A percentile compares a stretch with the other conserved stretches of the same genome.
Conservation (phyloP, 495 filamentous ascomycete species). For the Penicillium samsonianum region DNA sequence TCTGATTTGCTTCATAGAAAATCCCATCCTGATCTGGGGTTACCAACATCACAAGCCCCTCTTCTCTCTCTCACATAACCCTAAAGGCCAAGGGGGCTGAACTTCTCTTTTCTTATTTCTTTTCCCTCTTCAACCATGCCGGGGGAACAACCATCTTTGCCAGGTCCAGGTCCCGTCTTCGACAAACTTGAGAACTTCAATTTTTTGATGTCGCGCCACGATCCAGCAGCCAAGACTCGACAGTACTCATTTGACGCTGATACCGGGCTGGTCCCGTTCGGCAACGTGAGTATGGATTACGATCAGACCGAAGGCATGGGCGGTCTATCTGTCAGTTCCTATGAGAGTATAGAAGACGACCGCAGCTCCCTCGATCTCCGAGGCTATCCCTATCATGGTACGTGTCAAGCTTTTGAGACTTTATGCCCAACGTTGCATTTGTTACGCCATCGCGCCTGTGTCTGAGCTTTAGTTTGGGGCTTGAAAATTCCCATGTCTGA, state of each 20-base stretch:
- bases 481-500: background rate
- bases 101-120: slow-evolving; percentile 9
- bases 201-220: slow-evolving; percentile 43
- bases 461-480: slow-evolving; percentile 8
- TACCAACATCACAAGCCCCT: slow-evolving; percentile 2
- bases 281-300: slow-evolving; percentile 46
- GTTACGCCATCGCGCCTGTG: slow-evolving; percentile 42
- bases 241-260: slow-evolving; percentile 51
- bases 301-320: slow-evolving; percentile 52
- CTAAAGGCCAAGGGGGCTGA: slow-evolving; percentile 16
- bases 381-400: slow-evolving; percentile 50
- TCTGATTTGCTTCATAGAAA: slow-evolving; percentile 13
- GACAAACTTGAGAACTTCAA: slow-evolving; percentile 50
- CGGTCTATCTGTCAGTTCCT: slow-evolving; percentile 51
- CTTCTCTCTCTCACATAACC: slow-evolving; percentile 10
- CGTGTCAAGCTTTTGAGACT: slow-evolving; percentile 22
- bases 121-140: slow-evolving; percentile 31
- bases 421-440: slow-evolving; percentile 39
- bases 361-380: slow-evolving; percentile 46
- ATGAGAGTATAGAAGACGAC: slow-evolving; percentile 52
- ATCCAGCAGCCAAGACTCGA: slow-evolving; percentile 39
- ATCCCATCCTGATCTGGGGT: slow-evolving; percentile 29
- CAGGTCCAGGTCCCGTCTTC: slow-evolving; percentile 28
- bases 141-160: slow-evolving; percentile 39
- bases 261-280: slow-evolving; percentile 39